phyloP scores from a whole-genome alignment of 345 rosid genomes.

The Moricandia arvensis region DNA sequence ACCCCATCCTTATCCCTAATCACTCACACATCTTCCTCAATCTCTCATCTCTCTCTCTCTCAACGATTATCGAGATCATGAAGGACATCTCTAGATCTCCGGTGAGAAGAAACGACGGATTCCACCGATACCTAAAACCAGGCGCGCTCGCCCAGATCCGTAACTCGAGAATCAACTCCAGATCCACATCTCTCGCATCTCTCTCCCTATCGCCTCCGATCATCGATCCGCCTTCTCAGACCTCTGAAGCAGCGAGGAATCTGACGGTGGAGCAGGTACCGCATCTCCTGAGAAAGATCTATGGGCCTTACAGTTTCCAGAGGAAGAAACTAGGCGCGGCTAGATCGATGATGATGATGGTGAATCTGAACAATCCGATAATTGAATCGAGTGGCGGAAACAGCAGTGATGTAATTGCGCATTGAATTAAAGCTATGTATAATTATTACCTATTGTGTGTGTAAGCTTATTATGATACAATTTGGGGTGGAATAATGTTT shows the following conservation, averaged over 20 bases:
- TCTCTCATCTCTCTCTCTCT: neutral
- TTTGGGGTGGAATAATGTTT: neutral
- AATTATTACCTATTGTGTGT: constrained; percentile 4
- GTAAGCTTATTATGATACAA: neutral
- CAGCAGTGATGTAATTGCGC: constrained; percentile 52
- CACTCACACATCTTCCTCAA: neutral
- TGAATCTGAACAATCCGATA: constrained; percentile 30
- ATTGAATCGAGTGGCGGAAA: constrained; percentile 32
- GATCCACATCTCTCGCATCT: constrained; percentile 31
- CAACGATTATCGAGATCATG: constrained; percentile 15
- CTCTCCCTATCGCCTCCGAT: constrained; percentile 1
- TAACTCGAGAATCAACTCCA: constrained; percentile 52
- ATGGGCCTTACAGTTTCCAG: constrained; percentile 37
- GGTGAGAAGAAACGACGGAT: constrained; percentile 37
- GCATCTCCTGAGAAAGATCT: constrained; percentile 42
- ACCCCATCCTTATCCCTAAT: neutral
- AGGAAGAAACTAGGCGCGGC: constrained; percentile 59
- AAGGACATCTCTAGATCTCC: constrained; percentile 42
- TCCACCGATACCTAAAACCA: constrained; percentile 56
- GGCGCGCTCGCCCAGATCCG: constrained; percentile 68
- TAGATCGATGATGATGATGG: constrained; percentile 42
- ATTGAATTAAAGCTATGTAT: constrained; percentile 39
- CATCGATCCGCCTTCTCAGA: neutral
- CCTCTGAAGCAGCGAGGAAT: constrained; percentile 25
- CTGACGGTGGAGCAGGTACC: constrained; percentile 45